A percentile compares a stretch with the other conserved stretches of the same genome.
phyloP scores from a whole-genome alignment of 441 rosid species.

The Aleurites moluccanus region DNA sequence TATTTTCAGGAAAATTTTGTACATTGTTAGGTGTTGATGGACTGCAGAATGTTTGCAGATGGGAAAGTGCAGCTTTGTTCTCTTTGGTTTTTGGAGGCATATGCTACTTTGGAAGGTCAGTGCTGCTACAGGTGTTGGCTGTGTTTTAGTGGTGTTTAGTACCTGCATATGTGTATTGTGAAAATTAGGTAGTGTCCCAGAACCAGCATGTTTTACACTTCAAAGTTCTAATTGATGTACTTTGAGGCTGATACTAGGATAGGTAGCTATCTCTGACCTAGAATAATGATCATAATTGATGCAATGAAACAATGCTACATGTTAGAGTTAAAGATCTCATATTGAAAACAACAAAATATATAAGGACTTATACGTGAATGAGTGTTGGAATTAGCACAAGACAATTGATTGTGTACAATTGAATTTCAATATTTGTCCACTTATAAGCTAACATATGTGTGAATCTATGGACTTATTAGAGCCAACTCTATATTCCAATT shows the following conservation, averaged over 20 bases:
- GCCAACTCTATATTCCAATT: too few species aligned
- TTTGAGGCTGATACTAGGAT: background rate
- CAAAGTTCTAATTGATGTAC: background rate
- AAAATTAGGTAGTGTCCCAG: background rate
- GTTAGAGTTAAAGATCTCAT: too few species aligned
- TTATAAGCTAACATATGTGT: too few species aligned
- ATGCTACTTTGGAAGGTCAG: slow-evolving; percentile 92
- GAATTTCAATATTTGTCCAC: too few species aligned
- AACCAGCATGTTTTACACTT: background rate
- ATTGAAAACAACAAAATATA: too few species aligned
- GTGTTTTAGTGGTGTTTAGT: background rate
- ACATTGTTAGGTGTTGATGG: slow-evolving; percentile 32
- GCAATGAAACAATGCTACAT: background rate
- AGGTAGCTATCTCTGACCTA: background rate
- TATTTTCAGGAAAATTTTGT: slow-evolving; percentile 17
- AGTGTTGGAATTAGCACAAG: too few species aligned
- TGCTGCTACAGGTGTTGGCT: background rate
- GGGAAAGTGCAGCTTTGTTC: slow-evolving; percentile 83
- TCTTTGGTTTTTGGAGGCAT: slow-evolving; percentile 70
- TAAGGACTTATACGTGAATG: too few species aligned
- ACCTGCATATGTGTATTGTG: background rate
- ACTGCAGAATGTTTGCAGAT: slow-evolving; percentile 63
- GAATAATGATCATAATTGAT: background rate
- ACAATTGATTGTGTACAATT: too few species aligned
- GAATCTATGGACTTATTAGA: too few species aligned